These are phyloP conservation scores for Paspalum notatum DNA, from an alignment of 176 grass and related monocot species.

Conservation along the genomic window DNA sequence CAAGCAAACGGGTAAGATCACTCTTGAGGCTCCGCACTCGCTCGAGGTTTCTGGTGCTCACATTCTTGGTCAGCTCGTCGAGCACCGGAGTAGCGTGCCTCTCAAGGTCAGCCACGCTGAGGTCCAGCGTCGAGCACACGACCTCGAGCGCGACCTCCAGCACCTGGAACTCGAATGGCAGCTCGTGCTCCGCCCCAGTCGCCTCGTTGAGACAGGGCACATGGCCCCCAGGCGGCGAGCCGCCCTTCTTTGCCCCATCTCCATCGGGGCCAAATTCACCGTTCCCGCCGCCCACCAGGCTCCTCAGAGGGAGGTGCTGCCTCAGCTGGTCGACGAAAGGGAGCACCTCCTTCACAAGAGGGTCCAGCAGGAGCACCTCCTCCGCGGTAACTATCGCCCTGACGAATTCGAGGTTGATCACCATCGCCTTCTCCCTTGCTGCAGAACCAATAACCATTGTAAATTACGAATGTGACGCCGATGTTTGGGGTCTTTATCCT, in stretches of 20 bases:
- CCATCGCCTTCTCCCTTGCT: conserved; percentile 96
- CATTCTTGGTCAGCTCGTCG: conserved; percentile 90
- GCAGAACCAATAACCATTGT: conserved; percentile 41
- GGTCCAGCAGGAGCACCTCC: conserved; percentile 88
- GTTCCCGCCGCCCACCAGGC: conserved; percentile 33
- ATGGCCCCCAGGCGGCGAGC: conserved; percentile 34
- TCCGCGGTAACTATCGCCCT: conserved; percentile 91
- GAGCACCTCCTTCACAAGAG: conserved; percentile 67
- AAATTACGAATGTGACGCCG: not conserved
- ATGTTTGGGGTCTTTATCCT: not conserved
- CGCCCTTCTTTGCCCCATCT: conserved; percentile 37
- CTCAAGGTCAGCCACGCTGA: conserved; percentile 72
- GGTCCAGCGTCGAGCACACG: conserved; percentile 68
- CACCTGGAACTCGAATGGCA: conserved; percentile 99
- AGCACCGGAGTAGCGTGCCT: conserved; percentile 81
- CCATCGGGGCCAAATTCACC: conserved; percentile 38
- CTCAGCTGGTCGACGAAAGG: conserved; percentile 92
- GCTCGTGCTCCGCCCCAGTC: conserved; percentile 63
- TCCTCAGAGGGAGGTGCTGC: conserved; percentile 68
- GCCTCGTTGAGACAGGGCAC: conserved; percentile 50
- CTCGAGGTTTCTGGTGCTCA: conserved; percentile 93
- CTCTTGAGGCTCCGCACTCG: conserved; percentile 92
- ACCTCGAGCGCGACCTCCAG: conserved; percentile 82
- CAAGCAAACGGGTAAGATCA: conserved; percentile 84
- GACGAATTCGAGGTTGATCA: conserved; percentile 94